Base-by-base conservation (phyloP, 768 basidiomycete species). In the Symmetrospora coprosmae region DNA sequence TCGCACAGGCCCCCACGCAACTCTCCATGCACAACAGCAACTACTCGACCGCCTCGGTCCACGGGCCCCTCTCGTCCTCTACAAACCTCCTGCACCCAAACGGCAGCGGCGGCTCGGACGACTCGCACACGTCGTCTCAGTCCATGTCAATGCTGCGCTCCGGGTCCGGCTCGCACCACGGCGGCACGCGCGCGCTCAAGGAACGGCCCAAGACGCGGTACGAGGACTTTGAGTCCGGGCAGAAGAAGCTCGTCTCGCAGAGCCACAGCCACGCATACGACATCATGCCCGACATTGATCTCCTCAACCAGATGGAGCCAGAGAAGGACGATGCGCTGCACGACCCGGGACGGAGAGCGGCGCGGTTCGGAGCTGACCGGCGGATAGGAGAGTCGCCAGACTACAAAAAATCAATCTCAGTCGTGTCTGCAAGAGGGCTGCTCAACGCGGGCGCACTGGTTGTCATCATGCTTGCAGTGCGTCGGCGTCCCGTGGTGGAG, bases 321-420 rank as follows among this genome's bases (percentile, higher is more conserved):
- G 61, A 62, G 33, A 46, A 58, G 39, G 61, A 62, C 35, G 51
- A 56, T 50, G 38, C 30, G 19, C 35, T 62, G 23, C 61, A 62
- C 56, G 28, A 45, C 23, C 37, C 55, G 14, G 61, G 60, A 23
- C 27, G 34, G 21, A 25, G 28, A 33, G 27, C 39, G 5, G 25
- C 35, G 21, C 34, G 61, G 41, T 58, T 33, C 30, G 51, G 61
- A 4, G 13, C 50, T 5, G 55, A 52, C 19, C 33, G 60, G 17
- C 30, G 52, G 34, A 61, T 55, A 16, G 38, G 39, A 4, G 61
- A 62, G 21, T 39, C 61, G 21, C 25, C 28, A 41, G 23, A 30
- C 27, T 38, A 38, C 9, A 55, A 41, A 28, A 33, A n/a, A 28
- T 4, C 19, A 3, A 23, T 31, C 2, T 25, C 34, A 37, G 19